phyloP scores from a whole-genome alignment of 2,329 filamentous ascomycete genomes.

The Arthrinium phaeospermum region DNA sequence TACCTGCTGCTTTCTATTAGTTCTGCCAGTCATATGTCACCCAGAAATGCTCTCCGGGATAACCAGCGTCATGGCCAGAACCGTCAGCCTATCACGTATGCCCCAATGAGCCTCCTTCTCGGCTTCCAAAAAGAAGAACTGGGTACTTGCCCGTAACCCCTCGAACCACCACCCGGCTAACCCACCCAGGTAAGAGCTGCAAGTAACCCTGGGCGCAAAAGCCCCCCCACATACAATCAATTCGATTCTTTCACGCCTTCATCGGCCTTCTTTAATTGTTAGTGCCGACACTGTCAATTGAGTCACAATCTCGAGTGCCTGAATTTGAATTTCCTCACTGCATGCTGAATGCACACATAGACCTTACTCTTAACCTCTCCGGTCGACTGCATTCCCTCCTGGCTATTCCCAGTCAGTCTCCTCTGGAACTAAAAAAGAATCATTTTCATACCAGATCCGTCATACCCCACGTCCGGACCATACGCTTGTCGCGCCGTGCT shows the following conservation, averaged over 20 bases:
- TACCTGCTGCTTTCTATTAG: not conserved
- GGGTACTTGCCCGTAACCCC: not conserved
- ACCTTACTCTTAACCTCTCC: not conserved
- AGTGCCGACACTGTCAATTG: constrained; percentile 16
- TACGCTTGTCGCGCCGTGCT: constrained; percentile 8
- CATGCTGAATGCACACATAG: not conserved
- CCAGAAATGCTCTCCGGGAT: not conserved
- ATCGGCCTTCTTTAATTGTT: constrained; percentile 12
- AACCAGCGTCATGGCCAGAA: constrained; percentile 2
- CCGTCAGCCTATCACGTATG: not conserved
- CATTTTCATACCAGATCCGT: not conserved
- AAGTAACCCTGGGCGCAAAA: constrained; percentile 12
- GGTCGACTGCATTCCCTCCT: not conserved
- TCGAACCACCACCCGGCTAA: not conserved
- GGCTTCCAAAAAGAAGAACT: not conserved
- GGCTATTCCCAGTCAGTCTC: not conserved
- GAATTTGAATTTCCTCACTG: constrained; percentile 3
- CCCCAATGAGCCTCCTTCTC: constrained; percentile 7
- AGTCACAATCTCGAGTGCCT: constrained; percentile 6
- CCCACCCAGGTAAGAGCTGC: not conserved
- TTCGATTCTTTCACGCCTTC: not conserved
- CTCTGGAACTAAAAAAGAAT: not conserved
- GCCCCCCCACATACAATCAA: not conserved
- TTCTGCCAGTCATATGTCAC: not conserved
- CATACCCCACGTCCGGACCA: not conserved